Conservation (phyloP, 2,329 filamentous ascomycete genomes). For the Stromatinia cepivora region DNA sequence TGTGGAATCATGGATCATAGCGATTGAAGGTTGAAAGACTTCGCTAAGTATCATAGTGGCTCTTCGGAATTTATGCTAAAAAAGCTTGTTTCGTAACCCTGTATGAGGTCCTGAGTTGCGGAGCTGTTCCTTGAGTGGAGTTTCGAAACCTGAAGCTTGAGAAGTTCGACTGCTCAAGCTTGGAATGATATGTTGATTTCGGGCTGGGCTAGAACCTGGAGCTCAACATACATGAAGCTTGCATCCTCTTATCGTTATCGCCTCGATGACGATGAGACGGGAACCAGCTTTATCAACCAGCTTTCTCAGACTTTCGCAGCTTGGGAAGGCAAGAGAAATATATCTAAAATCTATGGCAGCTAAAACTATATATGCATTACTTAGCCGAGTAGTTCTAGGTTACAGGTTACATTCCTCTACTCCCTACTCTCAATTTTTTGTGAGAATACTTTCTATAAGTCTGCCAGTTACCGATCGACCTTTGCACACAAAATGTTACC, state of each 20-base stretch:
- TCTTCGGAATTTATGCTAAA: not conserved
- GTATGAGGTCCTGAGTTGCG: not conserved
- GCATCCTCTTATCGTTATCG: conserved; percentile 6
- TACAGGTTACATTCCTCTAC: not conserved
- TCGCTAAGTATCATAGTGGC: conserved; percentile 21
- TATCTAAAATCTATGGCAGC: not conserved
- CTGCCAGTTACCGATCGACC: not conserved
- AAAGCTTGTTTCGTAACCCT: conserved; percentile 26
- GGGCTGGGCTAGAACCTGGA: not conserved
- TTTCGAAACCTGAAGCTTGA: not conserved
- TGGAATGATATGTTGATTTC: not conserved
- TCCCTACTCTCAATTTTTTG: not conserved
- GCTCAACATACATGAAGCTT: not conserved
- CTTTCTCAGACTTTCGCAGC: not conserved
- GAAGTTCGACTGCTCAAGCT: not conserved
- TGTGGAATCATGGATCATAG: conserved; percentile 10
- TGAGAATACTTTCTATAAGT: not conserved
- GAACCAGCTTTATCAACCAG: not conserved
- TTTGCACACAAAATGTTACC: not conserved
- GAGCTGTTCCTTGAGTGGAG: not conserved
- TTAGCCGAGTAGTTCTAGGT: not conserved
- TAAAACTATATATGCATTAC: not conserved
- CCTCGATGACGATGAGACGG: not conserved
- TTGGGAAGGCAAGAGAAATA: not conserved
- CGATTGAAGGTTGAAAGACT: not conserved